Percentiles rank a stretch among this genome's conserved stretches.
Conservation (phyloP, 2,329 filamentous ascomycete species). For the Talaromyces verruculosus region DNA sequence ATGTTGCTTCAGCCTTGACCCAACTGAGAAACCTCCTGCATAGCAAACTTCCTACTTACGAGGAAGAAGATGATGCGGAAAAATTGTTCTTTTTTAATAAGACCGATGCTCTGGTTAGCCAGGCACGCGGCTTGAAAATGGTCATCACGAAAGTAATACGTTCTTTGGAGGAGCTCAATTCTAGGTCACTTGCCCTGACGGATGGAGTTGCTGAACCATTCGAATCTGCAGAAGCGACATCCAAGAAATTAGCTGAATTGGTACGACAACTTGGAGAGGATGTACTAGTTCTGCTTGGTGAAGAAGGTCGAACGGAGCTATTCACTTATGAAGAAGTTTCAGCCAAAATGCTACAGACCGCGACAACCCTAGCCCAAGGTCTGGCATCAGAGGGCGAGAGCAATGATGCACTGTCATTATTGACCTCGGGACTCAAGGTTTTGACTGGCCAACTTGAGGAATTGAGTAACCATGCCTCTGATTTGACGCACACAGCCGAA, state of each 20-base stretch:
- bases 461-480: conserved; percentile 67
- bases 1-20: conserved; percentile 66
- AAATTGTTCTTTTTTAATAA: conserved; percentile 67
- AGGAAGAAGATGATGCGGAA: conserved; percentile 70
- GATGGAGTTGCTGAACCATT: conserved; percentile 68
- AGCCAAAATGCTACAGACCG: conserved; percentile 52
- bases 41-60: conserved; percentile 57
- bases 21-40: conserved; percentile 67
- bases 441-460: conserved; percentile 66
- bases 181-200: conserved; percentile 70
- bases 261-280: conserved; percentile 66
- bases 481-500: conserved; percentile 71
- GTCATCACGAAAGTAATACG: conserved; percentile 75
- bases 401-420: conserved; percentile 66
- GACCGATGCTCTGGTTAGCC: conserved; percentile 68
- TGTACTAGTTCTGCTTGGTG: conserved; percentile 65
- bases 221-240: conserved; percentile 65
- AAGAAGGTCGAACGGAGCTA: conserved; percentile 69
- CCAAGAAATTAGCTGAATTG: conserved; percentile 65
- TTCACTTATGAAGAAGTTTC: conserved; percentile 68
- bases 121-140: conserved; percentile 81
- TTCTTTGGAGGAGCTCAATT: conserved; percentile 73
- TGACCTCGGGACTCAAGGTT: conserved; percentile 65
- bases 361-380: conserved; percentile 28
- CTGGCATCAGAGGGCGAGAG: conserved; percentile 31